Conservation (phyloP, 345 rosid species). For the Hevea brasiliensis region DNA sequence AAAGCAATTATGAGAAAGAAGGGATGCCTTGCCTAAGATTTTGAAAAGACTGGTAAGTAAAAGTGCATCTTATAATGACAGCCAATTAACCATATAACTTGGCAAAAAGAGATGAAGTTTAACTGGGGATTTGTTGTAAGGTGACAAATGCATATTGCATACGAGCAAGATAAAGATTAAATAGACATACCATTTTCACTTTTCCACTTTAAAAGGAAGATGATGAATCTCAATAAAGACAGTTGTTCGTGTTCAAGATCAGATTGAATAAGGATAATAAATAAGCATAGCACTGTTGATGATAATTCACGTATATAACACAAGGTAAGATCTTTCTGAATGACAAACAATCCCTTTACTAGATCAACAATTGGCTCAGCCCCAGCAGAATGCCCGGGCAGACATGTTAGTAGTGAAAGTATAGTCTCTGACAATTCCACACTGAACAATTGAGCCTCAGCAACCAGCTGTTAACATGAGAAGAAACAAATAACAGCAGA, state of each 20-base stretch:
- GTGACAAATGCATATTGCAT: neutral
- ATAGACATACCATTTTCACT: slow-evolving; percentile 51
- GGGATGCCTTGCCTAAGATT: neutral
- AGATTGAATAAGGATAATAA: slow-evolving; percentile 54
- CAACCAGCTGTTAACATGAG: slow-evolving; percentile 42
- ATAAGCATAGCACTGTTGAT: slow-evolving; percentile 51
- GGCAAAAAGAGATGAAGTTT: neutral
- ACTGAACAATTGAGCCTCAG: slow-evolving; percentile 57
- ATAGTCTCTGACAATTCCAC: slow-evolving; percentile 56
- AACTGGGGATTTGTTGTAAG: neutral
- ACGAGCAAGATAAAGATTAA: slow-evolving; percentile 3
- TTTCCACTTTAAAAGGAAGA: slow-evolving; percentile 75
- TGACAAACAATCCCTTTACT: slow-evolving; percentile 55
- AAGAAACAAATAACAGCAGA: slow-evolving; percentile 14
- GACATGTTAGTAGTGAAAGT: slow-evolving; percentile 42
- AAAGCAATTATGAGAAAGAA: neutral
- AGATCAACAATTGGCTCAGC: slow-evolving; percentile 53
- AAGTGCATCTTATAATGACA: neutral
- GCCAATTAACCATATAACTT: neutral
- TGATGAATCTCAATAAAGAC: slow-evolving; percentile 58
- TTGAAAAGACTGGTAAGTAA: neutral
- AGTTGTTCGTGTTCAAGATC: slow-evolving; percentile 85
- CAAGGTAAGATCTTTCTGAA: slow-evolving; percentile 66
- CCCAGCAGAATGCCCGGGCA: slow-evolving; percentile 39
- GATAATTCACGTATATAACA: slow-evolving; percentile 50